A percentile compares a stretch with the other conserved stretches of the same genome.
These are phyloP conservation scores for Musa schizocarpa DNA, from an alignment of 176 grass and related monocot species.

Conservation along the genomic window DNA sequence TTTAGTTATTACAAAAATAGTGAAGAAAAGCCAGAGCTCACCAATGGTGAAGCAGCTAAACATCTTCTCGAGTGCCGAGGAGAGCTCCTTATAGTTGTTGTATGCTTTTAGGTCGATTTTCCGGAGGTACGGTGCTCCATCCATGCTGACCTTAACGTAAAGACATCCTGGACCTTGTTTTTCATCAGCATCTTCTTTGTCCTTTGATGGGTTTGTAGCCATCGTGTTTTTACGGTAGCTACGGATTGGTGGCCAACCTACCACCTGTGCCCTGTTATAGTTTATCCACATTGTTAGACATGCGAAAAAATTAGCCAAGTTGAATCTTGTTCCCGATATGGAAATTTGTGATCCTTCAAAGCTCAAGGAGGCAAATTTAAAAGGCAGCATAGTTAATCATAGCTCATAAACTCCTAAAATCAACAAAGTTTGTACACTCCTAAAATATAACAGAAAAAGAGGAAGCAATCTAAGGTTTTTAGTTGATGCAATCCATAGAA, in stretches of 20 bases:
- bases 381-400: not conserved
- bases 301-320: not conserved
- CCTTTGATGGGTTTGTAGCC: conserved; percentile 48
- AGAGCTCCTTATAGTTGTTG: conserved; percentile 64
- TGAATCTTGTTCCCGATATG: not conserved
- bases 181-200: conserved; percentile 43
- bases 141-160: conserved; percentile 93
- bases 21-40: conserved; percentile 26
- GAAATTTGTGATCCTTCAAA: not conserved
- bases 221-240: conserved; percentile 75
- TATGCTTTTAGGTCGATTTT: conserved; percentile 74
- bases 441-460: no score
- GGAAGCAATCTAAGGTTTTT: no score
- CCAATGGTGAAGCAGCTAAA: conserved; percentile 64
- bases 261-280: conserved; percentile 63
- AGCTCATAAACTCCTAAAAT: no score
- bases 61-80: conserved; percentile 66
- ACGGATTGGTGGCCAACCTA: conserved; percentile 84
- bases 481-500: no score
- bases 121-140: conserved; percentile 69
- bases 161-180: conserved; percentile 39
- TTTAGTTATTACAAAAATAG: not conserved
- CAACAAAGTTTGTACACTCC: no score
- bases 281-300: not conserved
- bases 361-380: not conserved